Conservation (phyloP, 805 yeast genomes). For the Saccharomycopsis schoenii region DNA sequence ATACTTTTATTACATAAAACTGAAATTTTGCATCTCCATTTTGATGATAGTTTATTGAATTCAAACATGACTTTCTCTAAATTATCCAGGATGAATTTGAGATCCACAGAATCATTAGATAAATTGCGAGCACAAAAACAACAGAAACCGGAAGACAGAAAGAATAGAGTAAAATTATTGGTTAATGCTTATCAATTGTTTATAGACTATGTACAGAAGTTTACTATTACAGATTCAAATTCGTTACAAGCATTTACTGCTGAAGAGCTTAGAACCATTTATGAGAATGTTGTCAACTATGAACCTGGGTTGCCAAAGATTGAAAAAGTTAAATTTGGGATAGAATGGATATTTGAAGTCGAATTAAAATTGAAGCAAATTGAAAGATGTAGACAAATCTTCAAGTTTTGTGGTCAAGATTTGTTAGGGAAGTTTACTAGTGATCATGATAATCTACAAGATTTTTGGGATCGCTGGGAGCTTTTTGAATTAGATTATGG, state of each 20-base stretch:
- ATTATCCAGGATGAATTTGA: not conserved
- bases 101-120: not conserved
- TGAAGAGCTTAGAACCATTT: slow-evolving; percentile 3
- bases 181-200: slow-evolving; percentile 3
- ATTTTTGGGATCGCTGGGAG: slow-evolving; percentile 64
- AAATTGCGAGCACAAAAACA: not conserved
- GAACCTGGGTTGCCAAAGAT: slow-evolving; percentile 33
- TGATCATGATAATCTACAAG: slow-evolving; percentile 17
- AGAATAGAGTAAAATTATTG: not conserved
- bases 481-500: slow-evolving; percentile 67
- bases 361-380: slow-evolving; percentile 47
- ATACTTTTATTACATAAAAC: slow-evolving; percentile 32
- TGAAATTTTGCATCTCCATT: slow-evolving; percentile 30
- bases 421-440: slow-evolving; percentile 6
- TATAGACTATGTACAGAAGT: not conserved
- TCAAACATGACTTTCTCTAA: not conserved
- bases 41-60: not conserved
- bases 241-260: not conserved
- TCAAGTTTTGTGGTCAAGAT: slow-evolving; percentile 41
- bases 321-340: slow-evolving; percentile 33
- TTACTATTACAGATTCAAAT: slow-evolving; percentile 1
- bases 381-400: slow-evolving; percentile 53
- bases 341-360: slow-evolving; percentile 40
- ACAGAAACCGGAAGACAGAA: not conserved
- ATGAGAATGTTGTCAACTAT: slow-evolving; percentile 7